Percentiles rank a stretch among this genome's conserved stretches.
These are phyloP conservation scores for Colletotrichum graminicola DNA, from an alignment of 2,329 filamentous ascomycete species.

Conservation along the genomic window DNA sequence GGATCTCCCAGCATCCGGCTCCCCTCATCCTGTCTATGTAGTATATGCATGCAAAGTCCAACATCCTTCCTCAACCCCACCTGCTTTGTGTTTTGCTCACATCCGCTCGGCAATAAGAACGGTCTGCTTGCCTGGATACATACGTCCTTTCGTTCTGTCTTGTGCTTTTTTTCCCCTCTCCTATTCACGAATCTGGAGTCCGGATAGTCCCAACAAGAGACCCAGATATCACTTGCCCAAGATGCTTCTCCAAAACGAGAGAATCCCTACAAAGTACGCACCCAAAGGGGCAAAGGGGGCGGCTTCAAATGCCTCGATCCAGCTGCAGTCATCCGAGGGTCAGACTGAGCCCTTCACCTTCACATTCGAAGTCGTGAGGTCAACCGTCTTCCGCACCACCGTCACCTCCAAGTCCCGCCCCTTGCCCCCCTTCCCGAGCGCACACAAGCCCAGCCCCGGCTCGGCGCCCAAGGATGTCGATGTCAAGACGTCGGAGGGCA, in stretches of 20 bases:
- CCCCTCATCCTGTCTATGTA: neutral
- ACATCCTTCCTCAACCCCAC: neutral
- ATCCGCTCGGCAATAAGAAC: neutral
- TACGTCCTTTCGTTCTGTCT: neutral
- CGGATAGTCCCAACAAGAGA: neutral
- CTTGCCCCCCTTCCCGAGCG: constrained; percentile 74
- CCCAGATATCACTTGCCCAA: neutral
- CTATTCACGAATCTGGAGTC: no score
- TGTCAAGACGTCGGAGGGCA: constrained; percentile 48
- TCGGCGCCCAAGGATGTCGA: constrained; percentile 35
- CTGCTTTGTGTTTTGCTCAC: neutral
- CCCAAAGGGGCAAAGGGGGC: constrained; percentile 27
- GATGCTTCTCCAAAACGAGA: constrained; percentile 40
- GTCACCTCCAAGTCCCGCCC: constrained; percentile 73
- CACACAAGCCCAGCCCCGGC: constrained; percentile 54
- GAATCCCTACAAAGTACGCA: constrained; percentile 28
- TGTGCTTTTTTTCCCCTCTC: neutral
- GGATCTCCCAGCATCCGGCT: neutral
- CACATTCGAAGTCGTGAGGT: constrained; percentile 71
- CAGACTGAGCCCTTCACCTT: constrained; percentile 62
- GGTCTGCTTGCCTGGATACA: neutral
- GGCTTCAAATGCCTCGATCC: constrained; percentile 15
- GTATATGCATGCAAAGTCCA: neutral
- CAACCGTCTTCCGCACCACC: constrained; percentile 75
- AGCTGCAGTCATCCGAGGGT: constrained; percentile 31